Evolutionary conservation across 129 eudicot species (phyloP), one percentile per base, ranked within the genome.

Genomic region (Pittosporum tobira): DNA sequence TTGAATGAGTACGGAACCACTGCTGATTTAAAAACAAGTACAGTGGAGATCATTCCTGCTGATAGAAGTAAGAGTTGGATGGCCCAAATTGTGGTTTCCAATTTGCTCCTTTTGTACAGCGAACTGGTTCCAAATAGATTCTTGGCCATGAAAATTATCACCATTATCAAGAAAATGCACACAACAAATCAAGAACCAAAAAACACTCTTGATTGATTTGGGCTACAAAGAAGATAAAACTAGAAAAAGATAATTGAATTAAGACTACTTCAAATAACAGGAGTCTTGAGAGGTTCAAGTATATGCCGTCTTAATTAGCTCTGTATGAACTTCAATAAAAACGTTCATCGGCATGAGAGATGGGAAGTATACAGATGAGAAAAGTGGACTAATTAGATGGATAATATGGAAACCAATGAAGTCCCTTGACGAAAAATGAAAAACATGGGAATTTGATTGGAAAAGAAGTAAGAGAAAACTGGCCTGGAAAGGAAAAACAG

Each of bases 61-160:
- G 69, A 53, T 4, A 72, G 15, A 11, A 77, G 72, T 26, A 72
- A 1, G 8, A 78, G 58, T 65, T 78, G 70, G n/a, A 69, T 30
- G 56, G 60, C 52, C 60, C 66, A 59, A 8, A 65, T 22, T 13
- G 65, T 25, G 7, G 24, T 64, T 26, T 57, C 30, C 22, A 59
- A 13, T 11, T 16, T 74, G 61, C 40, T 45, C 5, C 38, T 57
- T 34, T 48, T 20, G 8, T n/a, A n/a, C n/a, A n/a, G n/a, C n/a
- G n/a, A n/a, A n/a, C 43, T 51, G 2, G 44, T 51, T 24, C 47
- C 28, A 21, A 56, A 27, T 37, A 63, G 9, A 27, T 42, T 52
- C 55, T 48, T 28, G 4, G 65, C 68, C 76, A 70, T 52, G 29
- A 63, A 50, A 1, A 36, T 14, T 12, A 63, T 31, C 61, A 10